phyloP scores from a whole-genome alignment of 306 rosid species.

The Begonia loranthoides region DNA sequence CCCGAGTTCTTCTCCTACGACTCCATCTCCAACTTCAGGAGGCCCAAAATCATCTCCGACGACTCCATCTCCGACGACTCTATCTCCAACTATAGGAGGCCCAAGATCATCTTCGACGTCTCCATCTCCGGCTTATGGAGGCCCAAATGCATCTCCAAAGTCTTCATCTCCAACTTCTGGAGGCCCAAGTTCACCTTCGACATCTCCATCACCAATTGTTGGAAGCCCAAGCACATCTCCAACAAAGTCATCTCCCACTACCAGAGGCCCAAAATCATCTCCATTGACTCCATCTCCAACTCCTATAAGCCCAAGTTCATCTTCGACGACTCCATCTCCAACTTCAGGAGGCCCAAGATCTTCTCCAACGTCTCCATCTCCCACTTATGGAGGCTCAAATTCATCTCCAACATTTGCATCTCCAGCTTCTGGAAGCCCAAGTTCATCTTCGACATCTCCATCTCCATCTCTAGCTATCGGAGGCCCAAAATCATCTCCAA shows the following conservation, averaged over 20 bases:
- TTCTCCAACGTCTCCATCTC: background rate
- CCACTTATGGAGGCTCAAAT: background rate
- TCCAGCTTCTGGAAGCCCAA: background rate
- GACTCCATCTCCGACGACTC: background rate
- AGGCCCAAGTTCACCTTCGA: background rate
- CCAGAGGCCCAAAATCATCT: background rate
- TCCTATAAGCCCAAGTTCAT: background rate
- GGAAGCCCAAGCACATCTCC: background rate
- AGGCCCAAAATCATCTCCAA: background rate
- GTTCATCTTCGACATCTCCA: conserved; percentile 5
- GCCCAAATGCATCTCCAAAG: background rate
- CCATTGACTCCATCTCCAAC: background rate
- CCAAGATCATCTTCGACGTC: background rate
- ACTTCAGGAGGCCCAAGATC: background rate
- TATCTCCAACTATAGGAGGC: background rate
- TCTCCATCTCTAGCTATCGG: conserved; percentile 1
- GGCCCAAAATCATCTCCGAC: background rate
- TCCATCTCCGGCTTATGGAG: background rate
- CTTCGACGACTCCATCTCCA: background rate
- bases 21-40: conserved; percentile 2
- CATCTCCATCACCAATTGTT: background rate
- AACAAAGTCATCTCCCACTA: background rate
- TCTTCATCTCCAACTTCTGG: background rate
- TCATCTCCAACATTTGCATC: background rate
- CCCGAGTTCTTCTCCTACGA: conserved; percentile 5